Conservation (phyloP, 306 rosid species). For the Cicer yamashitae region DNA sequence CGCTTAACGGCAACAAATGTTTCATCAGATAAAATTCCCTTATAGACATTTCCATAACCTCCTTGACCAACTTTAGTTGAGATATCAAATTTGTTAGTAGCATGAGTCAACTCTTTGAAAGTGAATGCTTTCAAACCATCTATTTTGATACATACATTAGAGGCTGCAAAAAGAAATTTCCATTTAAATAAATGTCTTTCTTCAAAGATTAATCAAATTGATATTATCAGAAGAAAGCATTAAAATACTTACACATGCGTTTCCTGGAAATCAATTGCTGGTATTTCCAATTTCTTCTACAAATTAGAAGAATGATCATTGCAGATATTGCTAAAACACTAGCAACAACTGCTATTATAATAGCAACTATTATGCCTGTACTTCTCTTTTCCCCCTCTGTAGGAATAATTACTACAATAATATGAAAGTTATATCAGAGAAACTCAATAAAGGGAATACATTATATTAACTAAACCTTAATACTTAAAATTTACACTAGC, state of each 20-base stretch:
- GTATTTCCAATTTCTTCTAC: slow-evolving; percentile 51
- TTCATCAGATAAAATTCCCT: slow-evolving; percentile 69
- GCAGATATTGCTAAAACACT: slow-evolving; percentile 55
- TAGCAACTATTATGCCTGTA: slow-evolving; percentile 51
- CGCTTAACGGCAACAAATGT: slow-evolving; percentile 79
- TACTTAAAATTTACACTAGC: slow-evolving; percentile 8
- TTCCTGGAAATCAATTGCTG: slow-evolving; percentile 55
- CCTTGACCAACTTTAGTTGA: slow-evolving; percentile 80
- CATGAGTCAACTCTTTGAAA: slow-evolving; percentile 70
- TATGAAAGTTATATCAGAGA: slow-evolving; percentile 38
- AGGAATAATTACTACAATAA: slow-evolving; percentile 46
- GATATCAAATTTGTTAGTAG: slow-evolving; percentile 69
- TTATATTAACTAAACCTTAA: slow-evolving; percentile 14
- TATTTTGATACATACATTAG: slow-evolving; percentile 62
- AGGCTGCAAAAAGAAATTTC: slow-evolving; percentile 60
- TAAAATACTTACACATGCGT: slow-evolving; percentile 58
- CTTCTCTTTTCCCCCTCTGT: slow-evolving; percentile 40
- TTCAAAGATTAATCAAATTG: slow-evolving; percentile 19
- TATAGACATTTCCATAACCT: slow-evolving; percentile 96
- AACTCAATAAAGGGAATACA: slow-evolving; percentile 11
- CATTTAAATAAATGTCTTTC: slow-evolving; percentile 35
- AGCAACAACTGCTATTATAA: slow-evolving; percentile 57
- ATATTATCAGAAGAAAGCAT: slow-evolving; percentile 15
- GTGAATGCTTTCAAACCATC: slow-evolving; percentile 80
- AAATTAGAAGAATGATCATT: slow-evolving; percentile 49